Conservation (phyloP, 306 rosid genomes). For the Ochetophila trinervis region DNA sequence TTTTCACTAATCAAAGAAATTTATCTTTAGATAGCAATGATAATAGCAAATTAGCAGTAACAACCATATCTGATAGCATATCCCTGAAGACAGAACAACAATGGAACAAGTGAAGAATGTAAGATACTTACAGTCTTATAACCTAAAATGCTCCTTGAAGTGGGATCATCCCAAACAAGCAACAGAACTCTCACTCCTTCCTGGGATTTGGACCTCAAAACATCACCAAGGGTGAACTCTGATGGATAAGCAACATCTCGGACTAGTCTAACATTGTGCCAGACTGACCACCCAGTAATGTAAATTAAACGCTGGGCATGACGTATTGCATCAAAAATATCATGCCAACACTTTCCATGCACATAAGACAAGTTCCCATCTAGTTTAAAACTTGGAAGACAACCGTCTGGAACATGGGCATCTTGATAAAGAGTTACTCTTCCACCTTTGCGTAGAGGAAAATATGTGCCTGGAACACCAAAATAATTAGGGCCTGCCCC, state of each 20-base stretch:
- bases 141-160: constrained; percentile 90
- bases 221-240: constrained; percentile 58
- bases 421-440: constrained; percentile 87
- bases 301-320: constrained; percentile 72
- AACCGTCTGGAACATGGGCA: constrained; percentile 83
- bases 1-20: not conserved
- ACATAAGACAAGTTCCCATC: constrained; percentile 60
- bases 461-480: constrained; percentile 94
- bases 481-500: constrained; percentile 84
- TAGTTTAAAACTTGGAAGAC: constrained; percentile 64
- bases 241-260: constrained; percentile 55
- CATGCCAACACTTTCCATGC: constrained; percentile 85
- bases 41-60: not conserved
- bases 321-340: constrained; percentile 70
- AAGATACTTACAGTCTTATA: constrained; percentile 64
- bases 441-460: constrained; percentile 89
- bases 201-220: constrained; percentile 78
- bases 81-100: constrained; percentile 3
- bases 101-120: constrained; percentile 10
- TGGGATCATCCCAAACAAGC: constrained; percentile 97
- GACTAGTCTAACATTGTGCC: constrained; percentile 78
- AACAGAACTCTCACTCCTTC: constrained; percentile 98
- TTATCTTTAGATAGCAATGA: not conserved
- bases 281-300: constrained; percentile 96
- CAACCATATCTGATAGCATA: not conserved